Base-by-base conservation (phyloP, 2,329 filamentous ascomycete genomes). In the Cryphonectria nitschkei region DNA sequence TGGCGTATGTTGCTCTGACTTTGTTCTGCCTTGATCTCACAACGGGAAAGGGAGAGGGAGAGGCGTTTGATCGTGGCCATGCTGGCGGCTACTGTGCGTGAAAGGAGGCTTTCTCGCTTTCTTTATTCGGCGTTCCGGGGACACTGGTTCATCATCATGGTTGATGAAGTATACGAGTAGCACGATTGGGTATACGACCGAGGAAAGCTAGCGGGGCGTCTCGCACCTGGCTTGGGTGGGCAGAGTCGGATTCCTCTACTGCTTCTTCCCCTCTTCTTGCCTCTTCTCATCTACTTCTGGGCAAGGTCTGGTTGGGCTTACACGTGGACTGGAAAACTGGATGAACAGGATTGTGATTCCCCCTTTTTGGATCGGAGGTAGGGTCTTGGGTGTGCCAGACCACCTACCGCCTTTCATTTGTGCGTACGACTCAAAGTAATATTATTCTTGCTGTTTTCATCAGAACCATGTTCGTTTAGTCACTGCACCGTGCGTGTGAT, bases 151-250 rank as follows among this genome's bases (percentile, higher is more conserved):
- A 41, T 50, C 41, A 41, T 54, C 32, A 52, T 62, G 43, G 16
- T 32, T 68, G 58, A 68, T 41, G 58, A 63, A 43, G 58, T 41
- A 56, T 63, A 68, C 60, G 67, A 63, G 67, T 43, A 29, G 54
- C 39, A 68, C 58, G 67, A 68, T 68, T 34, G 37, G 56, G 63
- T 68, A 54, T 61, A 68, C 56, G 29, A 54, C 43, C 13, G 37
- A 63, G 41, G 67, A 54, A 58, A 63, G 58, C n/a, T 13, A 37
- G 46, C 50, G 32, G 19, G 34, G 64, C 32, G 4, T 26, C 54
- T 26, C 19, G 22, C 16, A 41, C 37, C 16, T 37, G 60, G 60
- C 56, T 19, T 34, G 43, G 43, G 37, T 32, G 43, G 67, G 43
- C 37, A 39, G 37, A 54, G n/a, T 63, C 52, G n/a, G 67, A 19